Base-by-base conservation (phyloP, 441 rosid genomes). In the Jatropha multifida region DNA sequence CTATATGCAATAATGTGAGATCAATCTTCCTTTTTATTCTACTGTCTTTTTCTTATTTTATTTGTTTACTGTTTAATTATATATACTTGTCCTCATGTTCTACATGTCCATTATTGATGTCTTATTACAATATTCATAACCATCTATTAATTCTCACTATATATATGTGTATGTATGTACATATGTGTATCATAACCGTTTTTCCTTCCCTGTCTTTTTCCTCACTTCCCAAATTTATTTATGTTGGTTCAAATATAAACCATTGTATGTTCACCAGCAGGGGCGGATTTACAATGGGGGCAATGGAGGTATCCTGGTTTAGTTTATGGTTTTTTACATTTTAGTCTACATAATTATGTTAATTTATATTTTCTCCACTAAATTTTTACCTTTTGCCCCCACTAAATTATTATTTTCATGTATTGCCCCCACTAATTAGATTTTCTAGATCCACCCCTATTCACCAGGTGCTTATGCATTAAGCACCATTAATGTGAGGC, bases 1-100 rank as follows among this genome's bases (percentile, higher is more conserved):
- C 78, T 96, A 75, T 96, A 94, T 72, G 98, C 98, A 76, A 92
- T 91, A 81, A 92, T 96, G 98, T 96, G 84, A 91, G 71, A 79
- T 72, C 66, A 40, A 49, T 73, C 65, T 60, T 73, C 59, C 60
- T 55, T 37, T n/a, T 44, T 37, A 11, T 17, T 23, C 52, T 64
- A 15, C 52, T 73, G 54, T 20, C n/a, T 65, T 7, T 58, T 42
- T 72, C 44, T 23, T 44, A n/a, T 66, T 42, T 58, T 59, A 27
- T 17, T 51, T 5, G 20, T 23, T 46, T 13, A 38, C 44, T 68
- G 26, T n/a, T 76, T 23, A 3, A 3, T 38, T 54, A 14, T 17
- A 17, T 60, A n/a, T 41, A 48, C 42, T 46, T 23, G 2, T 59
- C 18, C 59, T 12, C n/a, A 3, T 54, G 58, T 18, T 17, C n/a